These are phyloP conservation scores for Penicillium manginii DNA, from an alignment of 495 filamentous ascomycete species.

Conservation along the genomic window DNA sequence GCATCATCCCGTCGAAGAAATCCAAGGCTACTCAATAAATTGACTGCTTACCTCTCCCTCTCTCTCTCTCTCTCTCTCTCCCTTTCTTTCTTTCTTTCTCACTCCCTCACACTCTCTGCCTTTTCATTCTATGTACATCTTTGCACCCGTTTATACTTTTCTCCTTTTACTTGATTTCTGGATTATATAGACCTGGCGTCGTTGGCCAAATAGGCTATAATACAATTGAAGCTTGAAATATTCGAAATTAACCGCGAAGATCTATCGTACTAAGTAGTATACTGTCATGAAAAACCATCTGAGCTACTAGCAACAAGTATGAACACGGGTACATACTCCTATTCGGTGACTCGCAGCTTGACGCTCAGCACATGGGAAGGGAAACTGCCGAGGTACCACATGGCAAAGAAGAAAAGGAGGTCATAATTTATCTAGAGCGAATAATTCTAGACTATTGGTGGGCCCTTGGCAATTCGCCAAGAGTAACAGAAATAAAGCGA, in stretches of 20 bases:
- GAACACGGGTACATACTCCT: neutral
- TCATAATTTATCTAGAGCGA: neutral
- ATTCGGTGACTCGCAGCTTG: neutral
- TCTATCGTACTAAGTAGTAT: no score
- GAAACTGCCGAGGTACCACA: neutral
- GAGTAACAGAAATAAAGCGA: no score
- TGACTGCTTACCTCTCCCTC: neutral
- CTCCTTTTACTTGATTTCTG: neutral
- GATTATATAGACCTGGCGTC: neutral
- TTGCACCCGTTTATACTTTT: neutral
- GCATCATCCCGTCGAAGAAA: slow-evolving; percentile 19
- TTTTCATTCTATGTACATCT: neutral
- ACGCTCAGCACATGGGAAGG: neutral
- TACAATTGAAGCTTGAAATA: neutral
- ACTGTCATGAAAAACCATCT: no score
- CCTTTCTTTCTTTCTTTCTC: slow-evolving; percentile 1
- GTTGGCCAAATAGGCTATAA: neutral
- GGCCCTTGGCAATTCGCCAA: neutral
- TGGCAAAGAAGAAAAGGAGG: neutral
- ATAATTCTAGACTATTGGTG: neutral
- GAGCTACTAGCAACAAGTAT: no score
- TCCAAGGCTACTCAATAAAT: slow-evolving; percentile 13
- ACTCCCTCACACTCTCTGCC: neutral
- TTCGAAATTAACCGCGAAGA: no score
- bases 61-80: neutral